phyloP scores from a whole-genome alignment of 306 rosid genomes.

The Cicer bijugum region DNA sequence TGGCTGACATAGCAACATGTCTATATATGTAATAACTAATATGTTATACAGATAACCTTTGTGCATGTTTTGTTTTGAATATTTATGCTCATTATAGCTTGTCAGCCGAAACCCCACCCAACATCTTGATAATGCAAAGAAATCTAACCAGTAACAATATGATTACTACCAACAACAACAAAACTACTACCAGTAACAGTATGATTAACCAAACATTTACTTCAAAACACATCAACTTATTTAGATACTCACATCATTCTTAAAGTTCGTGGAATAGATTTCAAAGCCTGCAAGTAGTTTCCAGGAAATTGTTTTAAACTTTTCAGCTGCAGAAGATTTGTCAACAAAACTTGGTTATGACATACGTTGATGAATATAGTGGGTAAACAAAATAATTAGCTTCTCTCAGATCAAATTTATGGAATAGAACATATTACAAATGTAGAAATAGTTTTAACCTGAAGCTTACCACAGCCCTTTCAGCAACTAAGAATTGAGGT shows the following conservation, averaged over 20 bases:
- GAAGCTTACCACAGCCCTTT: slow-evolving; percentile 83
- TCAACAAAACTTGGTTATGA: slow-evolving; percentile 30
- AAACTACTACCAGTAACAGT: neutral
- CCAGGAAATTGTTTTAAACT: slow-evolving; percentile 80
- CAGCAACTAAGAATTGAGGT: slow-evolving; percentile 85
- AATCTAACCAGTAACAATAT: no score
- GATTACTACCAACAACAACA: slow-evolving; percentile 17
- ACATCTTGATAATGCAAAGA: slow-evolving; percentile 12
- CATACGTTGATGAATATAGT: slow-evolving; percentile 18
- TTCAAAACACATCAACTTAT: slow-evolving; percentile 19
- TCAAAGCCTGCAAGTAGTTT: slow-evolving; percentile 85
- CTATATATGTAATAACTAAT: neutral
- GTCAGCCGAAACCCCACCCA: neutral
- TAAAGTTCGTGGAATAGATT: slow-evolving; percentile 89
- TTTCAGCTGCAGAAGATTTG: slow-evolving; percentile 69
- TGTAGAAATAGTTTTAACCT: slow-evolving; percentile 41
- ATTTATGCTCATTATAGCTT: slow-evolving; percentile 15
- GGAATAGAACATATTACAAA: slow-evolving; percentile 36
- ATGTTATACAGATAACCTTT: slow-evolving; percentile 10
- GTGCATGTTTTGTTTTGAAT: slow-evolving; percentile 10
- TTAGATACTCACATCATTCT: slow-evolving; percentile 85
- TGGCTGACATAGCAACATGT: neutral
- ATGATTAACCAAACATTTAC: slow-evolving; percentile 36
- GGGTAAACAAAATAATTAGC: slow-evolving; percentile 27
- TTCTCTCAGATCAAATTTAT: slow-evolving; percentile 14